A percentile compares a stretch with the other conserved stretches of the same genome.
Evolutionary conservation across 2,329 filamentous ascomycete genomes (phyloP).

Genomic region (Xylariales sp.): DNA sequence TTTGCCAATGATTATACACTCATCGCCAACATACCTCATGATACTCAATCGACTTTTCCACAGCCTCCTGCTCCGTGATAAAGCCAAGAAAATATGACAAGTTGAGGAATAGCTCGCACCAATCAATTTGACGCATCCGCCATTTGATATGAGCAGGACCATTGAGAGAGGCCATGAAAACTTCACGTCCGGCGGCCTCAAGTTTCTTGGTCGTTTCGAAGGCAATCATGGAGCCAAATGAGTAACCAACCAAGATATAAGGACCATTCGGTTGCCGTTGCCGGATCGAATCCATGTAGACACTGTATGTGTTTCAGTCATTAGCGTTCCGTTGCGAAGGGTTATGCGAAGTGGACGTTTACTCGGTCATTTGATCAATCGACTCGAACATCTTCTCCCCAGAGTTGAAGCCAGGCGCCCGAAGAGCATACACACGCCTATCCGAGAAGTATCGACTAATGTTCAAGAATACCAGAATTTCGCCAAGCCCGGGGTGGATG

Average conservation of each 20-base stretch:
- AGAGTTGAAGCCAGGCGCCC: constrained; percentile 25
- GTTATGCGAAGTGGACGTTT: not conserved
- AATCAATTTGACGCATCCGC: constrained; percentile 28
- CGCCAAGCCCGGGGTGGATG: constrained; percentile 12
- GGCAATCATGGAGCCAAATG: constrained; percentile 37
- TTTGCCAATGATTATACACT: not conserved
- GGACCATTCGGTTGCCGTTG: constrained; percentile 36
- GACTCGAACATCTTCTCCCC: constrained; percentile 28
- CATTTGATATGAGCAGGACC: constrained; percentile 37
- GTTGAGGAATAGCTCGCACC: constrained; percentile 27
- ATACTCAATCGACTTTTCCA: constrained; percentile 14
- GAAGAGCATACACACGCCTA: constrained; percentile 9
- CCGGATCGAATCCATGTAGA: constrained; percentile 33
- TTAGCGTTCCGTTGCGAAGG: not conserved
- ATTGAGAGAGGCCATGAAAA: constrained; percentile 38
- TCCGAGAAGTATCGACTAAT: constrained; percentile 11
- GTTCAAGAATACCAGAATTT: constrained; percentile 13
- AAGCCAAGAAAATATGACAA: constrained; percentile 30
- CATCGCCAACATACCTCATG: constrained; percentile 1
- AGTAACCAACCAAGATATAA: constrained; percentile 42
- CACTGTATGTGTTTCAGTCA: constrained; percentile 15
- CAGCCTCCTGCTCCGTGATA: constrained; percentile 23
- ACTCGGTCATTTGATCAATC: constrained; percentile 27
- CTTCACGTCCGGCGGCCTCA: constrained; percentile 29
- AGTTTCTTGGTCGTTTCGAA: constrained; percentile 40